Evolutionary conservation across 176 grass and related monocot genomes (phyloP).

Genomic region (Eragrostis nindensis): DNA sequence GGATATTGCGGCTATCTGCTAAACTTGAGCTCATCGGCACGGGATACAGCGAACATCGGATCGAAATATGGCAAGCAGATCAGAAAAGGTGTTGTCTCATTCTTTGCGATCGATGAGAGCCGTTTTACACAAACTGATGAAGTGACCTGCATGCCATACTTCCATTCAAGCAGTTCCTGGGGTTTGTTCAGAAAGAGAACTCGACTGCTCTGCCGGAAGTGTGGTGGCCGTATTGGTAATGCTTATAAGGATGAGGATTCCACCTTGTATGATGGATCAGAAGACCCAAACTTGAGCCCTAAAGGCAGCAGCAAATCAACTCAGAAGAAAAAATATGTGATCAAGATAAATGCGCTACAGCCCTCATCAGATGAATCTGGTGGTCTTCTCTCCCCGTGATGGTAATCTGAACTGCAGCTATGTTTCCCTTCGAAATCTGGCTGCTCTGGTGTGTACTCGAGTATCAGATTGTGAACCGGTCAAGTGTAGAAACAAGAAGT

Average conservation of each 20-base stretch:
- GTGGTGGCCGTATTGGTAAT: conserved; percentile 48
- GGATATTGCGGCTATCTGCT: conserved; percentile 61
- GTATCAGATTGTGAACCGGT: not conserved
- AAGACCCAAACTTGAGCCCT: conserved; percentile 24
- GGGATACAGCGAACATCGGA: conserved; percentile 69
- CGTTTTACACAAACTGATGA: conserved; percentile 66
- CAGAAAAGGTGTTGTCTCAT: conserved; percentile 70
- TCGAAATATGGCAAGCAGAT: conserved; percentile 74
- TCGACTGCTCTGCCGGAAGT: conserved; percentile 65
- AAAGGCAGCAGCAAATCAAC: conserved; percentile 10
- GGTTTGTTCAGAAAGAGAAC: conserved; percentile 59
- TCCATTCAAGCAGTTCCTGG: conserved; percentile 57
- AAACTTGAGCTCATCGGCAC: conserved; percentile 68
- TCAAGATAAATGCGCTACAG: conserved; percentile 67
- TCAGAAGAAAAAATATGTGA: conserved; percentile 66
- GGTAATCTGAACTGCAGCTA: not conserved
- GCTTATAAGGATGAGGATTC: conserved; percentile 52
- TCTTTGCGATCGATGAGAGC: conserved; percentile 53
- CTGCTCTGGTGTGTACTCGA: conserved; percentile 4
- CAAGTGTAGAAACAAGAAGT: conserved; percentile 5
- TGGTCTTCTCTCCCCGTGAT: conserved; percentile 34
- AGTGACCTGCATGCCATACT: conserved; percentile 62
- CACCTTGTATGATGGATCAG: conserved; percentile 27
- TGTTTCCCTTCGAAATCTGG: not conserved
- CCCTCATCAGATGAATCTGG: conserved; percentile 46